Base-by-base conservation (phyloP, 1,139 yeast species). In the Saccharomyces hybrid region DNA sequence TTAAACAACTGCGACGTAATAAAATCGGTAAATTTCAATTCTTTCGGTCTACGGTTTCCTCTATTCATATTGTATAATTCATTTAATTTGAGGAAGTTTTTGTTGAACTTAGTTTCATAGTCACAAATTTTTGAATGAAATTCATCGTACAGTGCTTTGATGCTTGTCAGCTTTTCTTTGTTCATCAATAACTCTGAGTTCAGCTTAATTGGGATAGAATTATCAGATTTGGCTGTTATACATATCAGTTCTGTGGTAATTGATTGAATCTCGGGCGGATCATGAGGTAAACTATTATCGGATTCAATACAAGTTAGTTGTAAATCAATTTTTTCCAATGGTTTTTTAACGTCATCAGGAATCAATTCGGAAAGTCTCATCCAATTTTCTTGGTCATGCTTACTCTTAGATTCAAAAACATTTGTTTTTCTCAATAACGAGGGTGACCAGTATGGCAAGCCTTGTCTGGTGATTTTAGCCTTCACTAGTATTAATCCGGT, bases 381-480 rank as follows among this genome's bases (percentile, higher is more conserved):
- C 72, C 72, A 54, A 56, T 61, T 53, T 49, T 60, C 56, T 57
- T 65, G 61, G 63, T 63, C 65, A 52, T 55, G 66, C 57, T 52
- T 66, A 53, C 51, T 64, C 56, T 57, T 66, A 57, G 54, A 56
- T 20, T 61, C 62, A 48, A 60, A 56, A 48, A 54, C 59, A 52
- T 69, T 69, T 8, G 67, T 63, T 56, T 68, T 67, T 51, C 65
- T 60, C 31, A 72, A 57, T 34, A 71, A 55, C 4, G 68, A 57
- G 31, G 75, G 74, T 5, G 69, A 64, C 30, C 68, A 56, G 54
- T 76, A 72, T 2, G 72, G 71, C 25, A 72, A 54, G 52, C 73
- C 72, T 47, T 60, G 61, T 27, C 57, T 57, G 6, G 66, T 64
- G 23, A 58, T 51, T 13, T 56, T 51, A 14, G 63, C 58, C n/a